These are phyloP conservation scores for Xylariomycetidae sp. DNA, from an alignment of 2,329 filamentous ascomycete genomes.

Conservation along the genomic window DNA sequence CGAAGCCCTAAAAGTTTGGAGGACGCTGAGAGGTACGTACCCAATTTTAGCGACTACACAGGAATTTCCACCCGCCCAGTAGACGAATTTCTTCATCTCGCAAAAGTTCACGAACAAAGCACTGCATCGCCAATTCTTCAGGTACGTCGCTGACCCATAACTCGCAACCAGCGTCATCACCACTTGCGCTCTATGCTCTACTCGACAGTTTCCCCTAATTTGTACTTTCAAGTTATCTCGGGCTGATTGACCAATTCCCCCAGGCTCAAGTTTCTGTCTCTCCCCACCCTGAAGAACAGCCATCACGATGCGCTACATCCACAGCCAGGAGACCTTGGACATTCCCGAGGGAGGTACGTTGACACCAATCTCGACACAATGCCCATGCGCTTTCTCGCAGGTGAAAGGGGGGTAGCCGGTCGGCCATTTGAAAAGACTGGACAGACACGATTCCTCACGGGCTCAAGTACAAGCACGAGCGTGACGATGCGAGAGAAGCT, in stretches of 20 bases:
- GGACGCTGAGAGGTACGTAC: conserved; percentile 17
- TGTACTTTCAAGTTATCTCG: too few relatives aligned
- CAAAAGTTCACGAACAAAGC: conserved; percentile 24
- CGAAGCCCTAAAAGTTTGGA: conserved; percentile 19
- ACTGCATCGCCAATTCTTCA: conserved; percentile 26
- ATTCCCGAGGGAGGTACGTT: conserved; percentile 95
- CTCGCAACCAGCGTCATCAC: too few relatives aligned
- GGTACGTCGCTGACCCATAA: conserved; percentile 21
- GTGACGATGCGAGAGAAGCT: too few relatives aligned
- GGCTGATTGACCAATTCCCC: too few relatives aligned
- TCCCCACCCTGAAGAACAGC: conserved; percentile 37
- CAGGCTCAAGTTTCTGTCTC: conserved; percentile 26
- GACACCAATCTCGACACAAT: too few relatives aligned
- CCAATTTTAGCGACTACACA: conserved; percentile 28
- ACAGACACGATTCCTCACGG: not conserved
- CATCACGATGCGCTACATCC: conserved; percentile 99
- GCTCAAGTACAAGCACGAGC: too few relatives aligned
- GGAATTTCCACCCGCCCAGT: conserved; percentile 21
- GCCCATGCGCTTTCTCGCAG: too few relatives aligned
- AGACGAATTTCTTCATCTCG: conserved; percentile 23
- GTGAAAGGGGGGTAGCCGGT: too few relatives aligned
- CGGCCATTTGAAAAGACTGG: not conserved
- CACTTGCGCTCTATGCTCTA: not conserved
- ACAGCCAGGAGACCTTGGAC: conserved; percentile 91
- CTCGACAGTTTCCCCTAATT: too few relatives aligned